Evolutionary conservation across 129 eudicot species (phyloP).

Genomic region (Erigeron canadensis): DNA sequence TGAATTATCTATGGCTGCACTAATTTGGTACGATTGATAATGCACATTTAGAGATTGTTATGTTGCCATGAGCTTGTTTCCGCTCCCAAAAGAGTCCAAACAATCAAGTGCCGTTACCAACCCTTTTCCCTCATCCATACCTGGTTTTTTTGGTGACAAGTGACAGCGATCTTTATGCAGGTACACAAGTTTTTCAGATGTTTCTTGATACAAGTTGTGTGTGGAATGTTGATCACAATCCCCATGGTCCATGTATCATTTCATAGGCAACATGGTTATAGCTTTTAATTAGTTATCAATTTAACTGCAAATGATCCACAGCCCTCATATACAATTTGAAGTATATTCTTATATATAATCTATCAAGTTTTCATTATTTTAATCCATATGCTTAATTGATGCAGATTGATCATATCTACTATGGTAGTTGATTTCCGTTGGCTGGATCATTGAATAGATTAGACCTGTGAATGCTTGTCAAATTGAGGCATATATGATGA

Average conservation of each 20-base stretch:
- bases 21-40: not conserved
- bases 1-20: not conserved
- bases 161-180: not conserved
- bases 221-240: not conserved
- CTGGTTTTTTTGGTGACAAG: not conserved
- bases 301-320: not conserved
- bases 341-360: not conserved
- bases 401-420: slow-evolving; percentile 20
- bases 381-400: slow-evolving; percentile 21
- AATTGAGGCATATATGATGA: slow-evolving; percentile 5
- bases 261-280: not conserved
- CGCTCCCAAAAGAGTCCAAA: not conserved
- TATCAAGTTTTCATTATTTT: not conserved
- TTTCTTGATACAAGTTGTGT: not conserved
- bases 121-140: not conserved
- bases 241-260: not conserved
- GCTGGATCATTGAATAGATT: not conserved
- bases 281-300: not conserved
- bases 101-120: not conserved
- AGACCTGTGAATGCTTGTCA: not conserved
- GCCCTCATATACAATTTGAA: slow-evolving; percentile 6
- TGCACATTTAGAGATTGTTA: not conserved
- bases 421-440: slow-evolving; percentile 2
- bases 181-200: no score
- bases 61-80: not conserved